phyloP scores from a whole-genome alignment of 2,329 filamentous ascomycete genomes.

The Colletotrichum lini region DNA sequence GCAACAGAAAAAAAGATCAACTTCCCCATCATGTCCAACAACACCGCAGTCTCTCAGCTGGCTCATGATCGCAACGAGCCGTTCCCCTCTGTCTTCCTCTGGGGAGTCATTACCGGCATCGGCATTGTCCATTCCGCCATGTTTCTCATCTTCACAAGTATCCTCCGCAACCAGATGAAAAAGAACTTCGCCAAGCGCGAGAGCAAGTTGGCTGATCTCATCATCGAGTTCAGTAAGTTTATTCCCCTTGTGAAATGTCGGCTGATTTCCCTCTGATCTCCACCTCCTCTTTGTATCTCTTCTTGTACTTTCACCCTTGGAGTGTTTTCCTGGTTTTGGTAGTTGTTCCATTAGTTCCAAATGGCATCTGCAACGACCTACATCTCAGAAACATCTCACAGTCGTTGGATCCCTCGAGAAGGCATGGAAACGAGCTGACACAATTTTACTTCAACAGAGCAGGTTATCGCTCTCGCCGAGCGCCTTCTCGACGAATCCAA shows the following conservation, averaged over 20 bases:
- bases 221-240: neutral
- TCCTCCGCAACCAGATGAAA: neutral
- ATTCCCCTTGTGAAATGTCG: neutral
- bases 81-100: no score
- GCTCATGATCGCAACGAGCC: neutral
- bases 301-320: neutral
- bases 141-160: neutral
- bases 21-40: neutral
- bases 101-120: neutral
- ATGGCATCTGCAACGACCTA: no score
- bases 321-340: neutral
- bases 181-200: neutral
- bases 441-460: neutral
- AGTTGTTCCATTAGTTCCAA: rapidly evolving
- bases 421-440: neutral
- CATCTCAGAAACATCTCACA: neutral
- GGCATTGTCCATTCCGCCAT: neutral
- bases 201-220: neutral
- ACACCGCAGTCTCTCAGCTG: neutral
- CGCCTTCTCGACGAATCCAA: neutral
- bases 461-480: neutral
- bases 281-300: no score
- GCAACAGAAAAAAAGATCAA: neutral
- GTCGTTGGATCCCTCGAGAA: neutral
- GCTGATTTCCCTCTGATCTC: neutral